These are phyloP conservation scores for Fistulinella prunicolor DNA, from an alignment of 768 basidiomycete genomes.

Conservation along the genomic window DNA sequence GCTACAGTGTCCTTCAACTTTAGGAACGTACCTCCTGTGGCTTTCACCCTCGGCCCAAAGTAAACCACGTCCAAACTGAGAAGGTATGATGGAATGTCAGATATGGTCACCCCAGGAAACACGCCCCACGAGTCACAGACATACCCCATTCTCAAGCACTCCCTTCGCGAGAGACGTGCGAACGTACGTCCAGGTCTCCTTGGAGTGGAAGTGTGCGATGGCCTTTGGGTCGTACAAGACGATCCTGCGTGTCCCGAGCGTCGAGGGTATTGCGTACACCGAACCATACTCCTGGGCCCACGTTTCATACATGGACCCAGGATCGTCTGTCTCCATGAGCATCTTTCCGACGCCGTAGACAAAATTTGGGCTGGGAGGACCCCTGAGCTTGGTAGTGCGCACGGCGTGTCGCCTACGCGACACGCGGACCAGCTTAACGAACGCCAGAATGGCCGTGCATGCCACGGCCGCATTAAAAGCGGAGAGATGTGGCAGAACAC, in stretches of 20 bases:
- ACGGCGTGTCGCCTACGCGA: constrained; percentile 12
- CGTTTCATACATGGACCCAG: constrained; percentile 12
- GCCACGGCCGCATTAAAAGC: constrained; percentile 1
- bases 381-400: too few species aligned
- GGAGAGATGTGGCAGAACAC: not conserved
- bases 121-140: too few species aligned
- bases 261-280: constrained; percentile 10
- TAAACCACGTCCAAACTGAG: constrained; percentile 31
- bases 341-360: constrained; percentile 13
- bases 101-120: too few species aligned
- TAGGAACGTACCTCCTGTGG: constrained; percentile 40
- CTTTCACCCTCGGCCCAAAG: too few species aligned
- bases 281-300: constrained; percentile 22
- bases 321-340: constrained; percentile 2
- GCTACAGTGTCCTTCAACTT: not conserved
- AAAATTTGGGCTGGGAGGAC: constrained; percentile 16
- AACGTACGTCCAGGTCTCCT: constrained; percentile 34
- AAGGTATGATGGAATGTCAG: not conserved
- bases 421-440: constrained; percentile 8
- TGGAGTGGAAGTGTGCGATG: constrained; percentile 10
- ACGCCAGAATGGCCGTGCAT: too few species aligned
- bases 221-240: constrained; percentile 41
- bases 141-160: constrained; percentile 29
- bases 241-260: constrained; percentile 11
- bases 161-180: constrained; percentile 34